These are phyloP conservation scores for Allium sativum DNA, from an alignment of 106 monocot species.

Conservation along the genomic window DNA sequence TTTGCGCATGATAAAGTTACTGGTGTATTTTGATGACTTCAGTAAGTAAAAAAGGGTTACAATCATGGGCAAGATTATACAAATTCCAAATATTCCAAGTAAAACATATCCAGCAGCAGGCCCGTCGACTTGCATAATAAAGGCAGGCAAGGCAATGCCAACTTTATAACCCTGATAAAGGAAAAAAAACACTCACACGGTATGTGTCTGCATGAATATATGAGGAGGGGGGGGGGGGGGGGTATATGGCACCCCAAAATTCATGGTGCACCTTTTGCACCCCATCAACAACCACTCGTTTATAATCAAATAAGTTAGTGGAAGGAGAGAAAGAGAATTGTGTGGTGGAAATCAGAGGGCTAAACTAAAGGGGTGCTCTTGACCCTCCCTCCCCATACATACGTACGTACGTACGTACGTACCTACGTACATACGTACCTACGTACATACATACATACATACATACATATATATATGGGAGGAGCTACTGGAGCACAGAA, in stretches of 20 bases:
- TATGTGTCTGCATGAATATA: conserved; percentile 63
- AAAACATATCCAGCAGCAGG: conserved; percentile 75
- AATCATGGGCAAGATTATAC: conserved; percentile 77
- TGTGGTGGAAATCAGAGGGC: too few relatives aligned
- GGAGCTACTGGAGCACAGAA: too few relatives aligned
- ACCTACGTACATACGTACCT: conserved; percentile 45
- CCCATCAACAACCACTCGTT: too few relatives aligned
- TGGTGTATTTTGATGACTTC: conserved; percentile 84
- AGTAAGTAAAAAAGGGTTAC: conserved; percentile 82
- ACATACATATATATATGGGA: not conserved
- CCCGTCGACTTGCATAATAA: conserved; percentile 75
- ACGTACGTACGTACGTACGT: conserved; percentile 24
- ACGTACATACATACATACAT: conserved; percentile 1
- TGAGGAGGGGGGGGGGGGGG: too few relatives aligned
- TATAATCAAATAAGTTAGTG: too few relatives aligned
- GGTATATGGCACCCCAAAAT: too few relatives aligned
- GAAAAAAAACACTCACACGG: not conserved
- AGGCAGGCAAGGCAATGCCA: conserved; percentile 92
- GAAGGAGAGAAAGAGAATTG: too few relatives aligned
- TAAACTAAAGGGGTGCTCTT: conserved; percentile 91
- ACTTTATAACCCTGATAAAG: conserved; percentile 91
- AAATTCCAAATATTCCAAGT: conserved; percentile 87
- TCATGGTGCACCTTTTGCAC: too few relatives aligned
- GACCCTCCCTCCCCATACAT: conserved; percentile 76
- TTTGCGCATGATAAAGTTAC: conserved; percentile 84